These are phyloP conservation scores for Entomortierella chlamydospora DNA, from an alignment of 192 early-diverging fungal species.

Conservation along the genomic window DNA sequence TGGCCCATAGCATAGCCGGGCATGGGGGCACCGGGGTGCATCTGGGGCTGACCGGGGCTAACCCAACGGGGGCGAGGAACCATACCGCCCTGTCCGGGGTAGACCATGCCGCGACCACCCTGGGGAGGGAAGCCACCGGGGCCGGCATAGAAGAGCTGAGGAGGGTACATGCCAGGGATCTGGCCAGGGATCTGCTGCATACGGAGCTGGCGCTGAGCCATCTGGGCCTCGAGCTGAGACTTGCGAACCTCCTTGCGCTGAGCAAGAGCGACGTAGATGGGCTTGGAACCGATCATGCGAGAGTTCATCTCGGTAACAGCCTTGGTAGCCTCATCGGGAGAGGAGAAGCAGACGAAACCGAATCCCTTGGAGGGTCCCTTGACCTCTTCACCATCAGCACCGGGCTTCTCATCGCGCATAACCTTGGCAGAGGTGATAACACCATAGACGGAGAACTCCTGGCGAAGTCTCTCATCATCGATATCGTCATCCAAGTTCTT, in stretches of 20 bases:
- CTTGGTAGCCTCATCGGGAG: constrained; percentile 98
- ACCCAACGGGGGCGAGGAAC: constrained; percentile 60
- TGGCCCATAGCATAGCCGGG: constrained; percentile 56
- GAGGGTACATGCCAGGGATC: constrained; percentile 64
- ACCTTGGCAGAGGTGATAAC: constrained; percentile 97
- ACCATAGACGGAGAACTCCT: constrained; percentile 97
- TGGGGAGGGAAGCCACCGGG: constrained; percentile 54
- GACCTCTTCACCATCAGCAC: constrained; percentile 35
- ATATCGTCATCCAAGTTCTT: constrained; percentile 98
- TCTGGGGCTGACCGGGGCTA: constrained; percentile 63
- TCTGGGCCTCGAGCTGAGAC: constrained; percentile 96
- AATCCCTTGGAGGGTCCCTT: constrained; percentile 88
- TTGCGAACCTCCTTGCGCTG: constrained; percentile 98
- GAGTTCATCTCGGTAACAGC: constrained; percentile 99
- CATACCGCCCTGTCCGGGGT: constrained; percentile 56
- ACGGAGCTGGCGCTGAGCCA: constrained; percentile 90
- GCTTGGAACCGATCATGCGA: constrained; percentile 93
- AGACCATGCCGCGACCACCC: constrained; percentile 58
- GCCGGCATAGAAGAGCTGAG: constrained; percentile 55
- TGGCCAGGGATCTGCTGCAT: constrained; percentile 76
- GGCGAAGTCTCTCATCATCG: constrained; percentile 95
- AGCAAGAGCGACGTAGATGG: constrained; percentile 97
- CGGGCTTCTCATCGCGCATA: constrained; percentile 92
- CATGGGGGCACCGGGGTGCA: constrained; percentile 57
- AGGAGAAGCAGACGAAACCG: constrained; percentile 99